Conservation (phyloP, 2,329 filamentous ascomycete species). For the Venturiaceae sp. region DNA sequence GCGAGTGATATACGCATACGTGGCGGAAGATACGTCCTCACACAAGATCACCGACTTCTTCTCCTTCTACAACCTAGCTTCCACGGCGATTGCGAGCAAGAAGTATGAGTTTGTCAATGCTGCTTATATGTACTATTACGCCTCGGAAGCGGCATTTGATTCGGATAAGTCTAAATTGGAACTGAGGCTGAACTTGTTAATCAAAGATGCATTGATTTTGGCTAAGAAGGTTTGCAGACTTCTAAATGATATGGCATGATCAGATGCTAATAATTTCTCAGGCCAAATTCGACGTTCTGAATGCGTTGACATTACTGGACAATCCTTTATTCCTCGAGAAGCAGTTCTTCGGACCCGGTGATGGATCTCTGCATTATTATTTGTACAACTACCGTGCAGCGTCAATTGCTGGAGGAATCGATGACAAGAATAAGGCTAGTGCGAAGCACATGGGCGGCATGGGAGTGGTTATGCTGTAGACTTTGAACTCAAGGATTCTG, state of each 20-base stretch:
- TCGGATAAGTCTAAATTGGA: constrained; percentile 54
- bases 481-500: not conserved
- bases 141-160: constrained; percentile 65
- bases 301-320: constrained; percentile 86
- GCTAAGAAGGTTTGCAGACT: constrained; percentile 58
- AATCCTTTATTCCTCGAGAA: constrained; percentile 89
- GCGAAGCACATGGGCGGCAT: constrained; percentile 73
- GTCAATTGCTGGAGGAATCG: constrained; percentile 75
- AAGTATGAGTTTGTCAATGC: constrained; percentile 75
- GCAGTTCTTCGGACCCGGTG: constrained; percentile 89
- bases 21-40: constrained; percentile 62
- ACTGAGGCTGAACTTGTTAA: constrained; percentile 67
- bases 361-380: constrained; percentile 94
- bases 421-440: constrained; percentile 69
- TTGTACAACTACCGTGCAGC: constrained; percentile 93
- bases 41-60: constrained; percentile 92
- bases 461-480: constrained; percentile 54
- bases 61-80: constrained; percentile 93
- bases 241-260: constrained; percentile 29
- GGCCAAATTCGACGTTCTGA: constrained; percentile 88
- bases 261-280: not conserved
- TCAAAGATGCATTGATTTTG: constrained; percentile 78
- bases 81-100: constrained; percentile 74
- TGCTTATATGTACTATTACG: constrained; percentile 97
- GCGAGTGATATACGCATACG: constrained; percentile 88